Conservation (phyloP, 2,329 filamentous ascomycete species). For the Cercospora janseana region DNA sequence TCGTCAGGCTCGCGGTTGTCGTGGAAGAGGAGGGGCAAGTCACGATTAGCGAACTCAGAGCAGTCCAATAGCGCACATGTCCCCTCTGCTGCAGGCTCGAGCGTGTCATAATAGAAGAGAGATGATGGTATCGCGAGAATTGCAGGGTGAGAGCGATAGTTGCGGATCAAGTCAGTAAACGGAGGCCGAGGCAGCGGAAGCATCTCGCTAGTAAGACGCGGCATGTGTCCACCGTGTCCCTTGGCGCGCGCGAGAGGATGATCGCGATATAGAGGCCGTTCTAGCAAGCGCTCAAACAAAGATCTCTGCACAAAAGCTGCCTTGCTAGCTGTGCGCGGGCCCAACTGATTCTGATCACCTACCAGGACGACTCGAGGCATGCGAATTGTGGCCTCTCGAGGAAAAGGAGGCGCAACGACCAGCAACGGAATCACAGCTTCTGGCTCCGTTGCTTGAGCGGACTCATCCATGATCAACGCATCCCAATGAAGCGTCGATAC, state of each 20-base stretch:
- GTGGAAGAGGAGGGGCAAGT: constrained; percentile 28
- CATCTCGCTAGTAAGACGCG: constrained; percentile 29
- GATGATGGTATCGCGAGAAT: constrained; percentile 30
- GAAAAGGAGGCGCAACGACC: constrained; percentile 27
- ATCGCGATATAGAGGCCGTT: constrained; percentile 24
- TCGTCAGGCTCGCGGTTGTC: constrained; percentile 25
- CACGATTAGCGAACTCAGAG: constrained; percentile 24
- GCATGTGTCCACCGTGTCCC: constrained; percentile 23
- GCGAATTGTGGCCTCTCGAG: background rate
- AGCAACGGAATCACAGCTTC: constrained; percentile 27
- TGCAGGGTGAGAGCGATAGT: constrained; percentile 33
- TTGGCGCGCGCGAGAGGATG: constrained; percentile 31
- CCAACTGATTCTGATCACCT: constrained; percentile 32
- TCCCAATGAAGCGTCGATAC: constrained; percentile 28
- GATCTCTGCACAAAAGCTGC: constrained; percentile 21
- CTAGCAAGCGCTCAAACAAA: constrained; percentile 30
- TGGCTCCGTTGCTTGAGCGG: constrained; percentile 31
- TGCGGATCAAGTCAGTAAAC: constrained; percentile 31
- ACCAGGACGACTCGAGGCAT: constrained; percentile 27
- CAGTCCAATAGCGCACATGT: constrained; percentile 26
- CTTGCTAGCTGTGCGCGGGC: constrained; percentile 31
- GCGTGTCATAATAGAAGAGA: constrained; percentile 32
- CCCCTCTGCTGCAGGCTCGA: constrained; percentile 25
- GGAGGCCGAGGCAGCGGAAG: constrained; percentile 29
- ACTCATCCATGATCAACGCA: constrained; percentile 31